Conservation (phyloP, 768 basidiomycete genomes). For the Boletus sensibilis region DNA sequence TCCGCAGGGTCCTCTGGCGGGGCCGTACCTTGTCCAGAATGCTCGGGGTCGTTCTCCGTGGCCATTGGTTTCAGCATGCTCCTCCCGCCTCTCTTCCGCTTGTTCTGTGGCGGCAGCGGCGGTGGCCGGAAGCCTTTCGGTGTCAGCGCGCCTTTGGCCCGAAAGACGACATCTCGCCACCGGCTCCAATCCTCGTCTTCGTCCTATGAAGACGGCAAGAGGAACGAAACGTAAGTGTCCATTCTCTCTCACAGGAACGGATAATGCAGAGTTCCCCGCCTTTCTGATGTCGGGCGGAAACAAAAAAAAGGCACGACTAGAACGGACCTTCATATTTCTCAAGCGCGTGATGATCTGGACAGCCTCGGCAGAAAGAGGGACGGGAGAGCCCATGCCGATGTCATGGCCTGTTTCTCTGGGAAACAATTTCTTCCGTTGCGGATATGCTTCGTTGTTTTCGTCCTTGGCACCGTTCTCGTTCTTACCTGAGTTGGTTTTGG, state of each 20-base stretch:
- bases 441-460: not conserved
- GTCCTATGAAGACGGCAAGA: constrained; percentile 46
- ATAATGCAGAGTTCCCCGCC: not conserved
- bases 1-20: not conserved
- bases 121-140: constrained; percentile 30
- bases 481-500: not conserved
- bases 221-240: constrained; percentile 4
- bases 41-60: not conserved
- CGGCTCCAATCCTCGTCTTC: constrained; percentile 87
- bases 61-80: constrained; percentile 10
- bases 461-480: not conserved
- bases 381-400: constrained; percentile 85
- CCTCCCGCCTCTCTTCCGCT: constrained; percentile 55
- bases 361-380: constrained; percentile 73
- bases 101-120: constrained; percentile 60
- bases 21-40: not conserved
- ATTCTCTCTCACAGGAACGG: not conserved
- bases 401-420: constrained; percentile 86
- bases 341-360: constrained; percentile 75
- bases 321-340: constrained; percentile 75
- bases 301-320: not conserved
- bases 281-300: not conserved
- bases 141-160: constrained; percentile 60
- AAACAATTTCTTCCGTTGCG: constrained; percentile 47
- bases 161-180: constrained; percentile 83